Evolutionary conservation across 352 stramenopile genomes (phyloP), one percentile per base, ranked within the genome.

Genomic region (Halophytophthora batemanensis): DNA sequence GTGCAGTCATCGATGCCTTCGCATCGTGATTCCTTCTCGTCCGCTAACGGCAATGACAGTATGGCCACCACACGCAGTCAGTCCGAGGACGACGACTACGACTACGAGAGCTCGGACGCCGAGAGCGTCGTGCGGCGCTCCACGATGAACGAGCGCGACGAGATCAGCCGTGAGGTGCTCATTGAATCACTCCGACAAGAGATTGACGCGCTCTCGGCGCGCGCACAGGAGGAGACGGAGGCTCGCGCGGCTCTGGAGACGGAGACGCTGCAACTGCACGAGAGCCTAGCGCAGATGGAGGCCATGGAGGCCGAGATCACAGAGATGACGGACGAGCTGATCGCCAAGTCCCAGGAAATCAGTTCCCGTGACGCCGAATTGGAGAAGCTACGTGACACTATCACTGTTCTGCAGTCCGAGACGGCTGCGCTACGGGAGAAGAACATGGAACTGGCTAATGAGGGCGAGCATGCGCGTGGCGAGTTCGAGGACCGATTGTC

Each of bases 281-380:
- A 85, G 21, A 78, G 53, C 43, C 45, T 87, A 25, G 77, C 76
- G 2, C 78, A 87, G 28, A 69, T 74, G 31, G 77, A 90, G 23
- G 76, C 77, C 12, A 87, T 93, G 74, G 80, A 93, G 50, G 53
- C 53, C 2, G 83, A 91, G 42, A 80, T 93, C 51, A 74, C 62
- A 0, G 78, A 90, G 33, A 89, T 92, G 77, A 77, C 72, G 6
- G 81, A 92, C 35, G 79, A 94, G 49, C 44, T 92, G 45, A 89
- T 90, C 37, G 72, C 59, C 12, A 90, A 91, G 43, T 74, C 77
- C 17, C 75, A 90, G 45, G 77, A 86, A 33, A 83, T 91, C 22
- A 74, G 73, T 17, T 58, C 69, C 28, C 74, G 71, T 21, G 76
- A 89, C 21, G 56, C 82, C n/a, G 61, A 86, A 53, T 82, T 91